These are phyloP conservation scores for Craspedostauros australis DNA, from an alignment of 108 stramenopile species.

Conservation along the genomic window DNA sequence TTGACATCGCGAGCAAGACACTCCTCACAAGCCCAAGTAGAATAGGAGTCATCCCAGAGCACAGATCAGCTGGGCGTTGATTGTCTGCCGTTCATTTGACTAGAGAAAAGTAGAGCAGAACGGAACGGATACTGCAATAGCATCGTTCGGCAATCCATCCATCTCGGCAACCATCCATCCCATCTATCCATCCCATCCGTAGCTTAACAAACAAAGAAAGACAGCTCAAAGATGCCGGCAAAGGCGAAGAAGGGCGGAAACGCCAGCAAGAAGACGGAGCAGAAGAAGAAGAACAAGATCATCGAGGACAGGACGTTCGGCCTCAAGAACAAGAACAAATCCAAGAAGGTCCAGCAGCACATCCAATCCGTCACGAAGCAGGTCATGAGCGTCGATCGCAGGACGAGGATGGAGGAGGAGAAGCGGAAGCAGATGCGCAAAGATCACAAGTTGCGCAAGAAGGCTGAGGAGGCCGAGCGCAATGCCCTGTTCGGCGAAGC, in stretches of 20 bases:
- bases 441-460: slow-evolving; percentile 56
- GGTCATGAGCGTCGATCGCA: slow-evolving; percentile 65
- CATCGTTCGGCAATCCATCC: too few relatives aligned
- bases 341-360: slow-evolving; percentile 60
- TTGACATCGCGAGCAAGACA: too few relatives aligned
- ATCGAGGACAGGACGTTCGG: slow-evolving; percentile 88
- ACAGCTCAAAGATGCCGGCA: too few relatives aligned
- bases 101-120: too few relatives aligned
- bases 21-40: too few relatives aligned
- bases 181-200: too few relatives aligned
- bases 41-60: too few relatives aligned
- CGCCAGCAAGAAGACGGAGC: slow-evolving; percentile 66
- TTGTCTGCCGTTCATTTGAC: too few relatives aligned
- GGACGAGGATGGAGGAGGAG: slow-evolving; percentile 50
- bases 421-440: slow-evolving; percentile 53
- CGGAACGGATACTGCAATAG: too few relatives aligned
- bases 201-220: too few relatives aligned
- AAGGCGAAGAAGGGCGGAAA: slow-evolving; percentile 48
- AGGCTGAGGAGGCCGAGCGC: slow-evolving; percentile 78
- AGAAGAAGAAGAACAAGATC: slow-evolving; percentile 82
- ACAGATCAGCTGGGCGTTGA: too few relatives aligned
- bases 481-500: slow-evolving; percentile 83
- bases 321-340: slow-evolving; percentile 89
- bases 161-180: too few relatives aligned
- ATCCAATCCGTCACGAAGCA: slow-evolving; percentile 41